Evolutionary conservation across 176 grass and related monocot species (phyloP).

Genomic region (Zoysia pacifica): DNA sequence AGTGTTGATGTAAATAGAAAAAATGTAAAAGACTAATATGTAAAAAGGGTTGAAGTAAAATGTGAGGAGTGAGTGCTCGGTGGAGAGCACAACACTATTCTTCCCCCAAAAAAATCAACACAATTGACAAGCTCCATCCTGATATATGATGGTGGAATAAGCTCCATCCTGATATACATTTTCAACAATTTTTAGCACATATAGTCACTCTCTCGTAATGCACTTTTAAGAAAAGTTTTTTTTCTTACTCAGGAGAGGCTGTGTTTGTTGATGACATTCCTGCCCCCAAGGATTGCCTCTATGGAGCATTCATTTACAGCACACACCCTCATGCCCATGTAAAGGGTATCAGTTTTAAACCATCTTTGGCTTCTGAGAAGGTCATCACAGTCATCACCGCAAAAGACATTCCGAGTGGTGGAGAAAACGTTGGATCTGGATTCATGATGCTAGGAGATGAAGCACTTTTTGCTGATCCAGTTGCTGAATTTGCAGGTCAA

Average conservation of each 20-base stretch:
- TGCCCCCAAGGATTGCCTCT: slow-evolving; percentile 78
- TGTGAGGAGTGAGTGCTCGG: no score
- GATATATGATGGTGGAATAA: neutral
- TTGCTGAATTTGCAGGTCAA: slow-evolving; percentile 77
- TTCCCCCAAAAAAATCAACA: no score
- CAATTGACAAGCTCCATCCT: neutral
- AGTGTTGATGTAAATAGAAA: no score
- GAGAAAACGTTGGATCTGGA: slow-evolving; percentile 53
- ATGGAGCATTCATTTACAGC: slow-evolving; percentile 90
- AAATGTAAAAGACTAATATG: no score
- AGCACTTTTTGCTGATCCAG: slow-evolving; percentile 60
- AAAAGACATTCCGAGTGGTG: slow-evolving; percentile 77
- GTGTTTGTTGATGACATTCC: slow-evolving; percentile 88
- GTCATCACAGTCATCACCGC: slow-evolving; percentile 57
- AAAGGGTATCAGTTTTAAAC: slow-evolving; percentile 51
- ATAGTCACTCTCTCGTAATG: neutral
- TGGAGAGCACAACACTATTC: no score
- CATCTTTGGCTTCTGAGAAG: slow-evolving; percentile 73
- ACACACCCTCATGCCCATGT: slow-evolving; percentile 67
- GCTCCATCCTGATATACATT: neutral
- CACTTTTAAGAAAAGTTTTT: no score
- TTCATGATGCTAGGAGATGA: slow-evolving; percentile 50
- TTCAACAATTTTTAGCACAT: neutral
- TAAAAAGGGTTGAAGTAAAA: no score
- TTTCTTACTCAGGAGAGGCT: slow-evolving; percentile 63